A percentile compares a stretch with the other conserved stretches of the same genome.
Conservation (phyloP, 2,329 filamentous ascomycete species). For the Arachnopeziza araneosa region DNA sequence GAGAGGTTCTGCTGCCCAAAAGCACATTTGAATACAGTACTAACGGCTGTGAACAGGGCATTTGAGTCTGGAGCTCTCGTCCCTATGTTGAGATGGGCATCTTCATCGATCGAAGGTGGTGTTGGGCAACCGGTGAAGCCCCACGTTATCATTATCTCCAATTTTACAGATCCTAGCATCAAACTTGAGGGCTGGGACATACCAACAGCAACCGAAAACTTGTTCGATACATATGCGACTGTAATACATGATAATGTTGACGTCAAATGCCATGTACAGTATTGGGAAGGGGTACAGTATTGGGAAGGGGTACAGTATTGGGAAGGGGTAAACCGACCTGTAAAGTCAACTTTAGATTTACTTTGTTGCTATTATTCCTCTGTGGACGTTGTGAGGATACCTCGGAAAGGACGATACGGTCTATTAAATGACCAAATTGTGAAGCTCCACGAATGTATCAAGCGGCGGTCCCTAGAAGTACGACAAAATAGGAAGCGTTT, state of each 20-base stretch:
- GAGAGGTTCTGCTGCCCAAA: slow-evolving; percentile 24
- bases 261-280: neutral
- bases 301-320: slow-evolving; percentile 4
- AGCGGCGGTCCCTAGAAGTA: neutral
- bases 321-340: neutral
- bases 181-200: slow-evolving; percentile 3
- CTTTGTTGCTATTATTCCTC: slow-evolving; percentile 4
- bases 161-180: slow-evolving; percentile 3
- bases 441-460: slow-evolving; percentile 1
- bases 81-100: slow-evolving; percentile 7
- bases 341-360: slow-evolving; percentile 4
- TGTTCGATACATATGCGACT: neutral
- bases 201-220: neutral
- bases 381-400: slow-evolving; percentile 1
- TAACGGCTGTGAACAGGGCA: neutral
- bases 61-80: slow-evolving; percentile 2
- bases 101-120: slow-evolving; percentile 5
- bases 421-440: slow-evolving; percentile 2
- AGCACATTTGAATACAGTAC: no score
- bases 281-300: slow-evolving; percentile 4
- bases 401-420: neutral
- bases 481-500: neutral
- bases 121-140: slow-evolving; percentile 8
- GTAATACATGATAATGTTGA: neutral
- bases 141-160: slow-evolving; percentile 6